These are phyloP conservation scores for Ambrosia artemisiifolia DNA, from an alignment of 129 eudicot genomes.

Conservation along the genomic window DNA sequence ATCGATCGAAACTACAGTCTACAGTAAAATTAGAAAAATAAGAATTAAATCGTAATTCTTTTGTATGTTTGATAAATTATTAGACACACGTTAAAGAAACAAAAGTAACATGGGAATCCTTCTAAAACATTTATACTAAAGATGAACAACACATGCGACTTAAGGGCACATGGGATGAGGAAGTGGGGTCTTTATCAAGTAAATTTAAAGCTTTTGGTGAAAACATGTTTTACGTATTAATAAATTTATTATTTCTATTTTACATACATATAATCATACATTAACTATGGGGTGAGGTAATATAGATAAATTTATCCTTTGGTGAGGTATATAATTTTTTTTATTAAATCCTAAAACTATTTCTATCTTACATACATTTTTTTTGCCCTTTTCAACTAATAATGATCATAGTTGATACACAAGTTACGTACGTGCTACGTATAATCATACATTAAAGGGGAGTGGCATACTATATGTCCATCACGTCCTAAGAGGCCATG, in stretches of 20 bases:
- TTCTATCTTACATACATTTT: no score
- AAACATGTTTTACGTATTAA: constrained; percentile 12
- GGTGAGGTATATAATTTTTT: no score
- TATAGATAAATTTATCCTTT: no score
- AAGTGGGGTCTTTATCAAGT: constrained; percentile 21
- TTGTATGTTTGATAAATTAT: not conserved
- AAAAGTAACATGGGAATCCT: constrained; percentile 26
- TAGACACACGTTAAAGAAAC: constrained; percentile 4
- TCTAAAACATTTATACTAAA: not conserved
- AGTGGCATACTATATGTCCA: no score
- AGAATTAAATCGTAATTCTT: not conserved
- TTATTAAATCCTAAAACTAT: no score
- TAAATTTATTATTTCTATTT: not conserved
- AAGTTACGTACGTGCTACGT: no score
- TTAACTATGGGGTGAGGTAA: no score
- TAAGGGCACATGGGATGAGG: constrained; percentile 33
- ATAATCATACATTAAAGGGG: no score
- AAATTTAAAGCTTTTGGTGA: constrained; percentile 23
- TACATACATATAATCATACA: no score
- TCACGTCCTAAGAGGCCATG: no score
- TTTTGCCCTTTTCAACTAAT: no score
- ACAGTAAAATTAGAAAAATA: not conserved
- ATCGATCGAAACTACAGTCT: not conserved
- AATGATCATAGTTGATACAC: no score
- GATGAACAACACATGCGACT: constrained; percentile 15